Evolutionary conservation across 306 rosid genomes (phyloP), one percentile per base, ranked within the genome.

Genomic region (Castanea sativa): DNA sequence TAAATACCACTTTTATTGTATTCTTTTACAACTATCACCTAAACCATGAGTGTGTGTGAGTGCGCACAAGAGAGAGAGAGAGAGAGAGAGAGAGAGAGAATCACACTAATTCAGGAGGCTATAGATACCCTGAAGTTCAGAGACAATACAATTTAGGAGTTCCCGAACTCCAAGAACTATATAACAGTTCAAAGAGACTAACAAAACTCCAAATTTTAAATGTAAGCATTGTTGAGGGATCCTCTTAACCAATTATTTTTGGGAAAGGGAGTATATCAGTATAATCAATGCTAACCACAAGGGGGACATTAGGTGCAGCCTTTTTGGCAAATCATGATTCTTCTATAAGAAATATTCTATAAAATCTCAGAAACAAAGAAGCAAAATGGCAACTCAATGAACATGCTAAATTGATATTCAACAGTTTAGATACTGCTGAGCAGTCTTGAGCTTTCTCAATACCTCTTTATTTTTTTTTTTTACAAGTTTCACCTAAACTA

Each of bases 161-260:
- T 86, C 55, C 83, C 83, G 67, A 80, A 88, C 82, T 57, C 77
- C 76, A 70, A 72, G 71, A 78, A 85, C 71, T 56, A 53, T 9
- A 13, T n/a, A 78, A 15, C 69, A 81, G 60, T 76, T 81, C 43
- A 56, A 29, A 60, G 52, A 81, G 73, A 86, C 80, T 77, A 79
- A 74, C 60, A 82, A 41, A 78, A 80, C 81, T 73, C 76, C 81
- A 69, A 41, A 74, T 43, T 1, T n/a, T 74, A 4, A 60, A 80
- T 69, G 11, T 77, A 76, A 82, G 88, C 87, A 87, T 82, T 80
- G 61, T 55, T 32, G 57, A 57, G 6, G 43, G 69, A 56, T 64
- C 65, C 83, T 78, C 86, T 77, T 51, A 75, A 18, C 55, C 68
- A 73, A 84, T 51, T 18, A 35, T 2, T 45, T n/a, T 67, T 13